Evolutionary conservation across 2,329 filamentous ascomycete genomes (phyloP).

Genomic region (Cordyceps farinosa): DNA sequence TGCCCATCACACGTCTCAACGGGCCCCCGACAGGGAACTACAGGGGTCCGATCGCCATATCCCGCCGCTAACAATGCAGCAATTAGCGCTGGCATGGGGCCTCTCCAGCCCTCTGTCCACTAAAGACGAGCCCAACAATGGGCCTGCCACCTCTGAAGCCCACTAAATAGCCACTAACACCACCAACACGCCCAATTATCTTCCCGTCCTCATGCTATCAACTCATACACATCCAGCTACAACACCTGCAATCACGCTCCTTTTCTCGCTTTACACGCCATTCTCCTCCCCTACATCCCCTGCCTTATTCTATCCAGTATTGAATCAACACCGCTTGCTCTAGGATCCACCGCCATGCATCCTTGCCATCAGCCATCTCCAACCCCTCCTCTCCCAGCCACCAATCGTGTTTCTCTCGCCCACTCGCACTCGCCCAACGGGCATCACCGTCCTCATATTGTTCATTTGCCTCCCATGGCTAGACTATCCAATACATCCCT

Average conservation of each 20-base stretch:
- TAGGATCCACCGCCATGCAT: slow-evolving; percentile 1
- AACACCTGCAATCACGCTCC: not conserved
- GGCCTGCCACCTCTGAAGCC: not conserved
- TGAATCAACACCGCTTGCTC: slow-evolving; percentile 6
- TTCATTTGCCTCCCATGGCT: not conserved
- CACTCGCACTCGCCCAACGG: not conserved
- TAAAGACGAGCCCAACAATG: not conserved
- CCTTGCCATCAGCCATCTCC: slow-evolving; percentile 4
- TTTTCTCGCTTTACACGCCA: slow-evolving; percentile 5
- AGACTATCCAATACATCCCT: slow-evolving; percentile 2
- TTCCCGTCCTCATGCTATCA: not conserved
- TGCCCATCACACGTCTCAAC: slow-evolving; percentile 3
- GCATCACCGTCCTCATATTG: not conserved
- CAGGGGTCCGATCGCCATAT: slow-evolving; percentile 18
- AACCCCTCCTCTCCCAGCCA: not conserved
- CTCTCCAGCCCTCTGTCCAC: slow-evolving; percentile 1
- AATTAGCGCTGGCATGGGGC: slow-evolving; percentile 8
- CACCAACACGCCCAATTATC: not conserved
- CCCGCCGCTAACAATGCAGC: slow-evolving; percentile 15
- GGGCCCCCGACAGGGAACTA: not conserved
- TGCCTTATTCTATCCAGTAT: not conserved
- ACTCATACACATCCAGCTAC: not conserved
- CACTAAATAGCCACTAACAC: not conserved
- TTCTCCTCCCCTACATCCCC: not conserved
- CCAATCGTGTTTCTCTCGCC: not conserved